phyloP scores from a whole-genome alignment of 768 basidiomycete genomes.

The Crassisporium funariophilum region DNA sequence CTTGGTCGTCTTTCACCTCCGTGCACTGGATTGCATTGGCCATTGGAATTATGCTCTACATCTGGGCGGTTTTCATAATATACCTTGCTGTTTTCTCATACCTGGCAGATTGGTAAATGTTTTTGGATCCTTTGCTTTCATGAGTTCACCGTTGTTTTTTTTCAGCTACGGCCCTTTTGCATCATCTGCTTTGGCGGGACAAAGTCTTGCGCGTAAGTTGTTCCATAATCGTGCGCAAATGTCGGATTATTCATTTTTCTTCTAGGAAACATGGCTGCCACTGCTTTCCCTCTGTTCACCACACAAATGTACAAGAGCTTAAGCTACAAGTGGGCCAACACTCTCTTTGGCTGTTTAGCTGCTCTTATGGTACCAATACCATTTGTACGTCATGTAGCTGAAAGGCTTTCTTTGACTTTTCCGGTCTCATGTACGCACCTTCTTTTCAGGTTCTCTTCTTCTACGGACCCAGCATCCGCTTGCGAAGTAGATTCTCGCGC shows the following conservation, averaged over 20 bases:
- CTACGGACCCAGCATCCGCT: slow-evolving; percentile 43
- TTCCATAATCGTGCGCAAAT: background rate
- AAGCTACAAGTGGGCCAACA: slow-evolving; percentile 62
- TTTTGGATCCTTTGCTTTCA: background rate
- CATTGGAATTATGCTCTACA: slow-evolving; percentile 55
- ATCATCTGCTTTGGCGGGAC: slow-evolving; percentile 69
- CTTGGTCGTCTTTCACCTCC: slow-evolving; percentile 58
- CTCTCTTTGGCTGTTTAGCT: slow-evolving; percentile 56
- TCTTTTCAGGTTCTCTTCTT: slow-evolving; percentile 41
- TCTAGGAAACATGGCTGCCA: slow-evolving; percentile 51
- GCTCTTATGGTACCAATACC: slow-evolving; percentile 61
- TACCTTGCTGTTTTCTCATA: slow-evolving; percentile 64
- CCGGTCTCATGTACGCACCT: background rate
- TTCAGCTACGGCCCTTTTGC: slow-evolving; percentile 60
- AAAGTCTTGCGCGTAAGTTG: slow-evolving; percentile 60
- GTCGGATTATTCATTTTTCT: background rate
- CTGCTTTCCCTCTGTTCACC: slow-evolving; percentile 65
- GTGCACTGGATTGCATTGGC: slow-evolving; percentile 65
- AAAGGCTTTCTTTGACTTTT: background rate
- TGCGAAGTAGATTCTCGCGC: slow-evolving; percentile 42
- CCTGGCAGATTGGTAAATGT: slow-evolving; percentile 60
- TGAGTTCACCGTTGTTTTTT: background rate
- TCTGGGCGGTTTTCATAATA: slow-evolving; percentile 52
- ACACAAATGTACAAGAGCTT: slow-evolving; percentile 57
- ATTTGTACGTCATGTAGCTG: slow-evolving; percentile 46